Percentiles rank a stretch among this genome's conserved stretches.
phyloP scores from a whole-genome alignment of 2,329 filamentous ascomycete species.

The Alternaria metachromatica region DNA sequence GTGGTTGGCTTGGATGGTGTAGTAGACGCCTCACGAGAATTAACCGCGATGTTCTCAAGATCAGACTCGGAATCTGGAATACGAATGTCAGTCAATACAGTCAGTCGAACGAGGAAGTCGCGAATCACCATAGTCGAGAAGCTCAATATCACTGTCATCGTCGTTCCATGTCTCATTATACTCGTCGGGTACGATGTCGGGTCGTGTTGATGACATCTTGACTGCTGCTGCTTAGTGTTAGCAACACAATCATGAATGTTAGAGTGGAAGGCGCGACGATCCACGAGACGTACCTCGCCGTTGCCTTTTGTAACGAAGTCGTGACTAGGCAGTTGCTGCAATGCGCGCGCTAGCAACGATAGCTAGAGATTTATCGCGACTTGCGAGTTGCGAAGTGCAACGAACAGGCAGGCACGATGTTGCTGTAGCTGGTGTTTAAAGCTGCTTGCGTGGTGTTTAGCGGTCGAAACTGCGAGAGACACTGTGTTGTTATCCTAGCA shows the following conservation, averaged over 20 bases:
- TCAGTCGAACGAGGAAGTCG: neutral
- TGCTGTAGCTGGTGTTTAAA: neutral
- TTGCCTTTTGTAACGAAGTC: neutral
- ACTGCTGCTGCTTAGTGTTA: neutral
- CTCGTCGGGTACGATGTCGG: neutral
- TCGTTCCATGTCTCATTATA: neutral
- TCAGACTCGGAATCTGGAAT: neutral
- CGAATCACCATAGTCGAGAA: neutral
- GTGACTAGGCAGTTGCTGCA: neutral
- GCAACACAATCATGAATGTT: neutral
- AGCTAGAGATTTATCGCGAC: neutral
- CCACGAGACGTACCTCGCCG: neutral
- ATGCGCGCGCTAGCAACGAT: neutral
- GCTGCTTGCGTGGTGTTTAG: neutral
- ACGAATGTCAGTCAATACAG: neutral
- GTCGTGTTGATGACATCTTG: neutral
- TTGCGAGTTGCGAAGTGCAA: neutral
- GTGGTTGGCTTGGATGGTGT: neutral
- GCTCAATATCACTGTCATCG: neutral
- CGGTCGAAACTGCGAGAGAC: neutral
- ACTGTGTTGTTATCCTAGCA: neutral
- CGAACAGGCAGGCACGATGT: neutral
- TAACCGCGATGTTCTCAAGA: neutral
- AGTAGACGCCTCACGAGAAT: neutral
- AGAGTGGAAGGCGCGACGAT: neutral